phyloP scores from a whole-genome alignment of 2,329 filamentous ascomycete species.

The Penicillium janthinellum region DNA sequence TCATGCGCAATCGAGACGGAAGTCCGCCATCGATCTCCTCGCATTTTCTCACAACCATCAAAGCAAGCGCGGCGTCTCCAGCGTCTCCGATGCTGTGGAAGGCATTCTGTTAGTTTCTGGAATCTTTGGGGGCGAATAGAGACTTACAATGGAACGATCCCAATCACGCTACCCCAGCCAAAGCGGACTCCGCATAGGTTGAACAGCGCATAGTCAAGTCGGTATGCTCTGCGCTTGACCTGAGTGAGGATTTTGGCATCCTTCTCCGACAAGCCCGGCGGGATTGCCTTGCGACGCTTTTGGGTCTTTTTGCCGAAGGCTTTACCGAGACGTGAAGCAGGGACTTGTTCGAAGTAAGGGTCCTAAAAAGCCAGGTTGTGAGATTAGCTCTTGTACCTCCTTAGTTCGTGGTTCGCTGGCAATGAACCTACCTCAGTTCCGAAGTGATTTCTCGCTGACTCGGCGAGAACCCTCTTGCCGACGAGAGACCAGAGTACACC shows the following conservation, averaged over 20 bases:
- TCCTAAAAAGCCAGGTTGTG: slow-evolving; percentile 59
- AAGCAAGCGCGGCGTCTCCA: slow-evolving; percentile 70
- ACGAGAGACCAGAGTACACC: slow-evolving; percentile 31
- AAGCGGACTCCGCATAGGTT: slow-evolving; percentile 79
- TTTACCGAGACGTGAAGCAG: slow-evolving; percentile 69
- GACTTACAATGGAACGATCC: slow-evolving; percentile 75
- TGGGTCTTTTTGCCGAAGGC: slow-evolving; percentile 71
- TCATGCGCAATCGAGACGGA: slow-evolving; percentile 54
- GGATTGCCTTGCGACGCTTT: slow-evolving; percentile 82
- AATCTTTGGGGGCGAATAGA: neutral
- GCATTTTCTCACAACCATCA: slow-evolving; percentile 74
- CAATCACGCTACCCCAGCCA: slow-evolving; percentile 87
- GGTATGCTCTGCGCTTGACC: slow-evolving; percentile 82
- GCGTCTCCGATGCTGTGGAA: slow-evolving; percentile 68
- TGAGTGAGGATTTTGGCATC: slow-evolving; percentile 81
- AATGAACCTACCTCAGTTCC: slow-evolving; percentile 41
- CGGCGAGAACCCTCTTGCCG: slow-evolving; percentile 39
- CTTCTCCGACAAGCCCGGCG: slow-evolving; percentile 77
- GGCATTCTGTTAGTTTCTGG: slow-evolving; percentile 5
- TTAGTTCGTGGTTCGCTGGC: neutral
- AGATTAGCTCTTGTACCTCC: slow-evolving; percentile 3
- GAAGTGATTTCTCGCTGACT: slow-evolving; percentile 45
- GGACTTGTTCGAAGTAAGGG: slow-evolving; percentile 83
- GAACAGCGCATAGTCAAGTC: slow-evolving; percentile 81
- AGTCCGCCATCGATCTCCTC: slow-evolving; percentile 76